Evolutionary conservation across 2,329 filamentous ascomycete genomes (phyloP).

Genomic region (Alternaria gansuensis): DNA sequence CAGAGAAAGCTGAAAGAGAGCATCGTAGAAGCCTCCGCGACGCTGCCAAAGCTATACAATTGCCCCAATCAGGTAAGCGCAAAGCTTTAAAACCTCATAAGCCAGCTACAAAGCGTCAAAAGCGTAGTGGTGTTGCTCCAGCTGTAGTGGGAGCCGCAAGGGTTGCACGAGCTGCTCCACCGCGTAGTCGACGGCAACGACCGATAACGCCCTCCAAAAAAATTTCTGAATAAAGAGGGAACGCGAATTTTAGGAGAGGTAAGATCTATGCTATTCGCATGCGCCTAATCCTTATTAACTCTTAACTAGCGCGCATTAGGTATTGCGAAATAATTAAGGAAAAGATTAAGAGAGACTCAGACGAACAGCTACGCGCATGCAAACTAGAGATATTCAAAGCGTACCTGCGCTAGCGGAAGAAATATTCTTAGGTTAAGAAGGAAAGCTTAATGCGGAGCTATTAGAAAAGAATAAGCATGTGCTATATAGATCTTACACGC

Average conservation of each 20-base stretch:
- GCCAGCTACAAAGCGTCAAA: no score
- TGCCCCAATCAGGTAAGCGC: no score
- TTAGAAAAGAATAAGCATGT: constrained; percentile 28
- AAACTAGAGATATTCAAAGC: constrained; percentile 26
- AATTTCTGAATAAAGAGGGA: no score
- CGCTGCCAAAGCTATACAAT: no score
- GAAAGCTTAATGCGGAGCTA: constrained; percentile 25
- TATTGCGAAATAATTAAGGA: constrained; percentile 23
- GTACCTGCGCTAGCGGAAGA: constrained; percentile 28
- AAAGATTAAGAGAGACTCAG: constrained; percentile 18
- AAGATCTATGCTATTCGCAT: constrained; percentile 10
- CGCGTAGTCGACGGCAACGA: no score
- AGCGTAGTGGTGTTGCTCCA: no score
- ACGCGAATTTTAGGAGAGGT: constrained; percentile 27
- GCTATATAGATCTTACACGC: constrained; percentile 23
- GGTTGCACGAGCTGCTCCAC: no score
- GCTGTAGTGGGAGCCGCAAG: no score
- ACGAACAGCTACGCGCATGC: constrained; percentile 25
- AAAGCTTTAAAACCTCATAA: no score
- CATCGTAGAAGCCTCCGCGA: no score
- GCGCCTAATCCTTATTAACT: background rate
- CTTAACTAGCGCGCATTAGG: constrained; percentile 6
- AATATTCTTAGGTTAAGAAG: constrained; percentile 25
- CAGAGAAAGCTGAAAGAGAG: no score
- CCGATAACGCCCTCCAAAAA: no score